A percentile compares a stretch with the other conserved stretches of the same genome.
Conservation (phyloP, 2,329 filamentous ascomycete genomes). For the Aspergillus ruber region DNA sequence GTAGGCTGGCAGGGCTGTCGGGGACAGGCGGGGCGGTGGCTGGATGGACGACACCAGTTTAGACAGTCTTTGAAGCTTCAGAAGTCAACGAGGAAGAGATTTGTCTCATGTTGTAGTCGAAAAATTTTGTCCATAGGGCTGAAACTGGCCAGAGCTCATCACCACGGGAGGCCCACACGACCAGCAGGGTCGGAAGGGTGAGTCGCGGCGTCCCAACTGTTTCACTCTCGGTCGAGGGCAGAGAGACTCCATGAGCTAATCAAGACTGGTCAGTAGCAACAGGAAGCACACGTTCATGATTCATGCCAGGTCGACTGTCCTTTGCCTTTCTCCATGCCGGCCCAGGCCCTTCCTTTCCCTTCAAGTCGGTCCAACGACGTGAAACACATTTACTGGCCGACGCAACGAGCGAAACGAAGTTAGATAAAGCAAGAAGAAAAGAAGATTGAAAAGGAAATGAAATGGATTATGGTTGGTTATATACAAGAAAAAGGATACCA, state of each 20-base stretch:
- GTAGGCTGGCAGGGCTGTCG: background rate
- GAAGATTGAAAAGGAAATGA: background rate
- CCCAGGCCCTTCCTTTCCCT: no score
- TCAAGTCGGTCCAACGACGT: no score
- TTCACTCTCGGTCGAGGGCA: background rate
- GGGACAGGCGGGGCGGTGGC: background rate
- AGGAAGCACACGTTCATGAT: no score
- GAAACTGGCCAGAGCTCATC: background rate
- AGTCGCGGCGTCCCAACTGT: background rate
- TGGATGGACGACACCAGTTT: background rate
- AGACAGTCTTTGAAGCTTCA: background rate
- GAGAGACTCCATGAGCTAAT: background rate
- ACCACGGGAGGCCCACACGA: background rate
- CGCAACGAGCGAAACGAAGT: background rate
- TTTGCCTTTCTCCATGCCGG: no score
- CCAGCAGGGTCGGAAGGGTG: background rate
- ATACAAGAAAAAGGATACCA: background rate
- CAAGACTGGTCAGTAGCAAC: background rate
- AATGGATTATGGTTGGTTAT: background rate
- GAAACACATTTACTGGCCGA: background rate
- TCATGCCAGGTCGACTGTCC: no score
- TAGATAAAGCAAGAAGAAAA: background rate
- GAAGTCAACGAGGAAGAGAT: background rate
- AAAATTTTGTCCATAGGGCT: background rate
- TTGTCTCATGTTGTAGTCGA: background rate